Percentiles rank a stretch among this genome's conserved stretches.
Conservation (phyloP, 1,284 basidiomycete genomes). For the Fistulina hepatica region DNA sequence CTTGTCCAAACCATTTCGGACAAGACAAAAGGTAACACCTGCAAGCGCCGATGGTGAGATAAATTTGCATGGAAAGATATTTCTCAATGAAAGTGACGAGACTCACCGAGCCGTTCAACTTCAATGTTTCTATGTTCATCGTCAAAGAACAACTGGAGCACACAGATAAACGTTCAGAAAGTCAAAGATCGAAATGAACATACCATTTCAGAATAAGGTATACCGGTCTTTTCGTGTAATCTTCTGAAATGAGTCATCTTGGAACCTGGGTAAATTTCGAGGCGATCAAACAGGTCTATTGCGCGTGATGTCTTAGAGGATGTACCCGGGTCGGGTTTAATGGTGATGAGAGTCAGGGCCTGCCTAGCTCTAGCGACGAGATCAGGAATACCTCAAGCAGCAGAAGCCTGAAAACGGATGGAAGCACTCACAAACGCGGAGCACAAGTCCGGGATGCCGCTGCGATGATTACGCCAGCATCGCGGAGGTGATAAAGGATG, state of each 20-base stretch:
- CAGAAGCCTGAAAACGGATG: background rate
- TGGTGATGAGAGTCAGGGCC: conserved; percentile 57
- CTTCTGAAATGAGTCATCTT: conserved; percentile 75
- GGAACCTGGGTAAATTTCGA: conserved; percentile 83
- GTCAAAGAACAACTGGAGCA: conserved; percentile 66
- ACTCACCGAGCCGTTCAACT: conserved; percentile 57
- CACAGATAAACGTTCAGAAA: conserved; percentile 5
- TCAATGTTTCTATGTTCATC: conserved; percentile 72
- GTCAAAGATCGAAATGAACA: conserved; percentile 12
- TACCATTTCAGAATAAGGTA: conserved; percentile 81
- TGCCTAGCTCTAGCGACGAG: conserved; percentile 50
- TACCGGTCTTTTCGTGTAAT: conserved; percentile 66
- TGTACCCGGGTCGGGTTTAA: conserved; percentile 38
- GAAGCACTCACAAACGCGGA: conserved; percentile 47
- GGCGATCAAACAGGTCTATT: conserved; percentile 63
- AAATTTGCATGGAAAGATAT: background rate
- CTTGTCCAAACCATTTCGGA: background rate
- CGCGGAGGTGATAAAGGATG: conserved; percentile 57
- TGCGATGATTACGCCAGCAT: conserved; percentile 49
- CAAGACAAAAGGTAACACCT: conserved; percentile 1
- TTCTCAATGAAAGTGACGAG: background rate
- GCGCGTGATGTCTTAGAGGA: conserved; percentile 38
- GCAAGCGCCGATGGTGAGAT: background rate
- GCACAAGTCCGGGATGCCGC: conserved; percentile 71
- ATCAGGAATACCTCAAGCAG: background rate